Base-by-base conservation (phyloP, 2,329 filamentous ascomycete genomes). In the Arthrinium puccinioides region DNA sequence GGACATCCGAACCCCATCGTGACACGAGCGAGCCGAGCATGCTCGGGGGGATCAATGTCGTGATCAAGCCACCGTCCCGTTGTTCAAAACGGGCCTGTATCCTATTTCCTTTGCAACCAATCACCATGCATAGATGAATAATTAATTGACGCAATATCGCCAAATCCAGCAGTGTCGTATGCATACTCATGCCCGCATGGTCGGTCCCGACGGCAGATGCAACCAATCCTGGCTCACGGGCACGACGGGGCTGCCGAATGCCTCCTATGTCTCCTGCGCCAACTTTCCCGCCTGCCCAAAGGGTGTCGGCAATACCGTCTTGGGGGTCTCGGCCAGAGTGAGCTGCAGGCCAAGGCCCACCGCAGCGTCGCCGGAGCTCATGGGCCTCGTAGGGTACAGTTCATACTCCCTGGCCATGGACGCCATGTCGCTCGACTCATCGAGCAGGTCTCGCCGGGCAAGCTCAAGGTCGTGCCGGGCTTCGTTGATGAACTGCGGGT, bases 381-480 rank as follows among this genome's bases (percentile, higher is more conserved):
- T 59, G 39, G 59, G 64, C 41, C 59, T 59, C 44, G 56, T 48
- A 46, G 60, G 56, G 24, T 38, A 35, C 11, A 39, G 34, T n/a
- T 32, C 21, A 31, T 37, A 38, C 24, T 38, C 39, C 24, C 33
- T 29, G 19, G 36, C 36, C 9, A 44, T 50, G 19, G 38, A 40
- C 31, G 44, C 46, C 42, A 32, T 41, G 36, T 38, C 43, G 33
- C 28, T 41, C 31, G 36, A 46, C 44, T 50, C 44, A 45, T 51
- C 51, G 44, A 54, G 38, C 21, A 53, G 40, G 43, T 61, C 57
- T 19, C 58, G 51, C 14, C 61, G 74, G 6, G 77, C 78, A 32
- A 78, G 69, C 53, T 75, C 70, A 74, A 83, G 83, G 50, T 82
- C 77, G 38, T 71, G 68, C 53, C 78, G 63, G 9, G 77, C 77